Percentiles rank a stretch among this genome's conserved stretches.
These are phyloP conservation scores for Ophiocordyceps camponoti-saundersi DNA, from an alignment of 2,329 filamentous ascomycete genomes.

Conservation along the genomic window DNA sequence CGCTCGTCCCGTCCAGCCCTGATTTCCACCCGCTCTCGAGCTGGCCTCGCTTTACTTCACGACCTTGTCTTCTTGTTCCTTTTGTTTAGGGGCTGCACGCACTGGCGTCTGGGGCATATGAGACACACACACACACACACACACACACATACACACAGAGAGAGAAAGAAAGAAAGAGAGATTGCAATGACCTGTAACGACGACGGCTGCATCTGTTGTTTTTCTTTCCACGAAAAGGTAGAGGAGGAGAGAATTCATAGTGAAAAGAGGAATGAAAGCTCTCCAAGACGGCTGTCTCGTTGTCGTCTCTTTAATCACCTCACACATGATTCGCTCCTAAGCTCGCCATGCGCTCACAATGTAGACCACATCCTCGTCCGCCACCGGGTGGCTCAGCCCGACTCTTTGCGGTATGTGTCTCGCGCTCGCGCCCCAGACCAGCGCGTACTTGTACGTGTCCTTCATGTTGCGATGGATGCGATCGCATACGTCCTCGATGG, in stretches of 20 bases:
- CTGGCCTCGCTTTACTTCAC: not conserved
- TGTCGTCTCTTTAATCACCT: not conserved
- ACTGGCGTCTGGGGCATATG: not conserved
- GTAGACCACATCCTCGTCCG: constrained; percentile 52
- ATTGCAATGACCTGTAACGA: constrained; percentile 8
- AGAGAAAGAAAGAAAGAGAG: too few relatives aligned
- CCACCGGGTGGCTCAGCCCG: constrained; percentile 65
- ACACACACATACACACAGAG: not conserved
- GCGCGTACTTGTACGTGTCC: constrained; percentile 96
- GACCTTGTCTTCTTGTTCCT: not conserved
- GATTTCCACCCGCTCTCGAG: not conserved
- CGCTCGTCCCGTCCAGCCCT: constrained; percentile 17
- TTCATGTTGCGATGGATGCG: constrained; percentile 85
- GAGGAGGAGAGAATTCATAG: not conserved
- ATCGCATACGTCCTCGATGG: constrained; percentile 94
- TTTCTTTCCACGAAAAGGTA: too few relatives aligned
- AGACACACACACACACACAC: not conserved
- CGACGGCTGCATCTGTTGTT: constrained; percentile 3
- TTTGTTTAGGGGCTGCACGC: not conserved
- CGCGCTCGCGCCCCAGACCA: constrained; percentile 95
- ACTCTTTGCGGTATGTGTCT: constrained; percentile 89
- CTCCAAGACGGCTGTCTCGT: not conserved
- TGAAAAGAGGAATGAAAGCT: not conserved
- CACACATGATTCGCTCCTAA: not conserved
- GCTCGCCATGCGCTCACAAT: constrained; percentile 50